Evolutionary conservation across 495 filamentous ascomycete genomes (phyloP).

Genomic region (Neurospora sp.): DNA sequence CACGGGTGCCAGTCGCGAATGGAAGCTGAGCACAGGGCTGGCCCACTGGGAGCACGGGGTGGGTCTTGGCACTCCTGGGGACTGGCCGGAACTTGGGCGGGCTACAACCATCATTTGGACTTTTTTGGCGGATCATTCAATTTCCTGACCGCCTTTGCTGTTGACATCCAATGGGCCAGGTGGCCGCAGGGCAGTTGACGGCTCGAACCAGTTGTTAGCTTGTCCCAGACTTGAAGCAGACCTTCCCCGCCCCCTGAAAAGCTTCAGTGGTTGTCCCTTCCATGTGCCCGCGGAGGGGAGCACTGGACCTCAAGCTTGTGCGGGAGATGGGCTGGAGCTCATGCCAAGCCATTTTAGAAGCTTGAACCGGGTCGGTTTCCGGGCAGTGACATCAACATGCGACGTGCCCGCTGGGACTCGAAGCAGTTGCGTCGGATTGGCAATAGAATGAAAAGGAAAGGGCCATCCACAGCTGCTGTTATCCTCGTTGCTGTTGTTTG

Average conservation of each 20-base stretch:
- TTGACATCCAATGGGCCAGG: neutral
- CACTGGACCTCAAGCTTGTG: neutral
- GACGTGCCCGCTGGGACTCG: neutral
- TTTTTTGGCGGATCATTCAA: slow-evolving; percentile 18
- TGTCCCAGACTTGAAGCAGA: neutral
- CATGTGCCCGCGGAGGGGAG: neutral
- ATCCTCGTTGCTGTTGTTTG: neutral
- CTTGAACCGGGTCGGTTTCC: slow-evolving; percentile 3
- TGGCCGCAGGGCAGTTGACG: neutral
- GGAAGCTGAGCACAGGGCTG: neutral
- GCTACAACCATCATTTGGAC: neutral
- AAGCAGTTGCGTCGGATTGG: slow-evolving; percentile 8
- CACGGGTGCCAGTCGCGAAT: neutral
- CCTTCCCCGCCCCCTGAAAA: neutral
- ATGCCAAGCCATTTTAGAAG: neutral
- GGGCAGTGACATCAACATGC: slow-evolving; percentile 18
- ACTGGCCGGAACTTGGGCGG: neutral
- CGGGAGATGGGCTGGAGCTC: too few species aligned
- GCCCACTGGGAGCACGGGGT: neutral
- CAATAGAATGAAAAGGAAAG: neutral
- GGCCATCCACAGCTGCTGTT: neutral
- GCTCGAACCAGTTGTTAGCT: neutral
- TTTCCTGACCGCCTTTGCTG: slow-evolving; percentile 5
- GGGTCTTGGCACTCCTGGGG: neutral
- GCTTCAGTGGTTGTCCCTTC: neutral